Conservation (phyloP, 192 early-diverging fungal genomes). For the Diversispora epigaea region DNA sequence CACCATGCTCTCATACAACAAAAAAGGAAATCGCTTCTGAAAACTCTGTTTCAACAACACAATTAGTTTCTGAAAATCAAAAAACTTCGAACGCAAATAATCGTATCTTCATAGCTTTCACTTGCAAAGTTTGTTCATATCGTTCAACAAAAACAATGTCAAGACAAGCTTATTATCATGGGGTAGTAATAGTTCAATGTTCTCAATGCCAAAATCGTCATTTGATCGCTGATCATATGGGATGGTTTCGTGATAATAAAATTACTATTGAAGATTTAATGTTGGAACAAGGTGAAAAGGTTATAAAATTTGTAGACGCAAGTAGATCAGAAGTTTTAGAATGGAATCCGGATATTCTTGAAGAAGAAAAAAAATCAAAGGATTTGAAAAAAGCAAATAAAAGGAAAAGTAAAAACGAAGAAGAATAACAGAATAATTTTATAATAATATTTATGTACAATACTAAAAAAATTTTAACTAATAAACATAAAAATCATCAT, state of each 20-base stretch:
- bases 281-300: constrained; percentile 65
- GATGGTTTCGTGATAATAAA: constrained; percentile 81
- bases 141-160: constrained; percentile 90
- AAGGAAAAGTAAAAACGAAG: not conserved
- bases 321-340: constrained; percentile 3
- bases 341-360: not conserved
- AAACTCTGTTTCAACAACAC: no score
- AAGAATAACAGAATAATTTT: not conserved
- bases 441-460: not conserved
- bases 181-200: constrained; percentile 94
- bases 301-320: not conserved
- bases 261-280: constrained; percentile 83
- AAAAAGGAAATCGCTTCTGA: no score
- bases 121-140: constrained; percentile 89
- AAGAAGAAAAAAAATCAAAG: not conserved
- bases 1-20: no score
- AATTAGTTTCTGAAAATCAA: no score
- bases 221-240: constrained; percentile 96
- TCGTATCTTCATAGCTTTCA: constrained; percentile 57
- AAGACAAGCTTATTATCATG: constrained; percentile 82
- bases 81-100: not conserved
- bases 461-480: not conserved
- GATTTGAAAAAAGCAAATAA: not conserved
- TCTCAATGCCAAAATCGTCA: constrained; percentile 88
- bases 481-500: not conserved